Base-by-base conservation (phyloP, 2,329 filamentous ascomycete species). In the Akanthomyces muscarius region DNA sequence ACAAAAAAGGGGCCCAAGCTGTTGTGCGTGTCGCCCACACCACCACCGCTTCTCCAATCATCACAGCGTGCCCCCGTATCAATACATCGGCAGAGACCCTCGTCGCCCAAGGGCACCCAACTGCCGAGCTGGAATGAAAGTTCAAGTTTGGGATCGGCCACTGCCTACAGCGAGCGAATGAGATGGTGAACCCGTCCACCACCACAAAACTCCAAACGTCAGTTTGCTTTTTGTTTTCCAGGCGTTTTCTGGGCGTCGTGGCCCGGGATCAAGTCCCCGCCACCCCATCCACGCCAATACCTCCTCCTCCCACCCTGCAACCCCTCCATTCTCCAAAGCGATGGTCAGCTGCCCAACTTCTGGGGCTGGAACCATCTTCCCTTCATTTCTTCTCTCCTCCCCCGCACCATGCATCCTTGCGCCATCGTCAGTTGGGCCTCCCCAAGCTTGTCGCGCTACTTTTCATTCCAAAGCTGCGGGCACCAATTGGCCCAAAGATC, bases 321-420 rank as follows among this genome's bases (percentile, higher is more conserved):
- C 42, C 55, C 42, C 30, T 36, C 30, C n/a, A 13, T 14, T 14
- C n/a, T 41, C 14, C 21, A 41, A 23, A 14, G 14, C n/a, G 2
- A 21, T 60, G 23, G 45, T 51, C 56, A 60, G 25, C 56, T 60
- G 45, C 25, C 47, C 36, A 60, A 50, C 51, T 41, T 42, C 25
- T 33, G 56, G 45, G 45, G 45, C 47, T 51, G 21, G 47, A 42
- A 42, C 44, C 21, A 50, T 23, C 45, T 14, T 21, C 42, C 25
- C 10, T 16, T 21, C 23, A 14, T n/a, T 18, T 51, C 18, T 18
- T 42, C 14, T 21, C 21, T 38, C n/a, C 16, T 33, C 2, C 33
- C 33, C 33, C 33, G 5, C 33, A 36, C 33, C 33, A 36, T 36
- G 33, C 33, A 36, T 11, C 33, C 33, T 36, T 36, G 33, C 10